Evolutionary conservation across 306 rosid genomes (phyloP).

Genomic region (Parietaria judaica): DNA sequence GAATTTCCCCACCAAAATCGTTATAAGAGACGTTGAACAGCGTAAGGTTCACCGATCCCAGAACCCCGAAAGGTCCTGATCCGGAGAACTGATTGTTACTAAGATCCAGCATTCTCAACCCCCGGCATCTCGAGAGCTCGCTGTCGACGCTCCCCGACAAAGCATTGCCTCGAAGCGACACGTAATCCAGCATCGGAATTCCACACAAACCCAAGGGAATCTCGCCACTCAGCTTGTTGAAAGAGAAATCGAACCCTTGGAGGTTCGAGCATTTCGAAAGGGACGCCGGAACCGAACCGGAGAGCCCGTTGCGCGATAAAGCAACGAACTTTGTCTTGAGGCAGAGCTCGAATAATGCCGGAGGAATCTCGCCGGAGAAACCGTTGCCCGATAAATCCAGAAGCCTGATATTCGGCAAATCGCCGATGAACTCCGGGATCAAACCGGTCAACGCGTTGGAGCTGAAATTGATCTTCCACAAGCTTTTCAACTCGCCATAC

Average conservation of each 20-base stretch:
- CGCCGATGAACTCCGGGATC: slow-evolving; percentile 81
- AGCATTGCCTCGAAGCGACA: slow-evolving; percentile 66
- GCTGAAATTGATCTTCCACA: slow-evolving; percentile 94
- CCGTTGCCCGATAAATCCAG: slow-evolving; percentile 85
- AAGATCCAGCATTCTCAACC: slow-evolving; percentile 67
- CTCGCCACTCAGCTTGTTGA: slow-evolving; percentile 67
- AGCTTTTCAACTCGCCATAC: slow-evolving; percentile 49
- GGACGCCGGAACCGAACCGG: slow-evolving; percentile 64
- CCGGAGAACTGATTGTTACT: slow-evolving; percentile 61
- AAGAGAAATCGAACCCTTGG: slow-evolving; percentile 92
- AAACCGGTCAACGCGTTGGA: slow-evolving; percentile 75
- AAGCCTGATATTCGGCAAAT: slow-evolving; percentile 67
- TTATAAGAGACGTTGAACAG: slow-evolving; percentile 66
- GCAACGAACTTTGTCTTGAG: slow-evolving; percentile 71
- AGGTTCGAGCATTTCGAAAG: slow-evolving; percentile 65
- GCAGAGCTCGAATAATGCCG: slow-evolving; percentile 66
- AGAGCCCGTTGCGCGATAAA: slow-evolving; percentile 63
- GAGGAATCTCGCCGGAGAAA: slow-evolving; percentile 70
- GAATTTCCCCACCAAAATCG: slow-evolving; percentile 56
- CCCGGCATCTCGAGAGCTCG: slow-evolving; percentile 45
- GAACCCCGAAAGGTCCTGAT: slow-evolving; percentile 59
- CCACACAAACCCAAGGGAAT: slow-evolving; percentile 55
- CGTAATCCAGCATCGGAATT: slow-evolving; percentile 60
- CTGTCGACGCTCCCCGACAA: slow-evolving; percentile 57
- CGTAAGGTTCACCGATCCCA: slow-evolving; percentile 50